Base-by-base conservation (phyloP, 768 basidiomycete genomes). In the Mycena belliarum region DNA sequence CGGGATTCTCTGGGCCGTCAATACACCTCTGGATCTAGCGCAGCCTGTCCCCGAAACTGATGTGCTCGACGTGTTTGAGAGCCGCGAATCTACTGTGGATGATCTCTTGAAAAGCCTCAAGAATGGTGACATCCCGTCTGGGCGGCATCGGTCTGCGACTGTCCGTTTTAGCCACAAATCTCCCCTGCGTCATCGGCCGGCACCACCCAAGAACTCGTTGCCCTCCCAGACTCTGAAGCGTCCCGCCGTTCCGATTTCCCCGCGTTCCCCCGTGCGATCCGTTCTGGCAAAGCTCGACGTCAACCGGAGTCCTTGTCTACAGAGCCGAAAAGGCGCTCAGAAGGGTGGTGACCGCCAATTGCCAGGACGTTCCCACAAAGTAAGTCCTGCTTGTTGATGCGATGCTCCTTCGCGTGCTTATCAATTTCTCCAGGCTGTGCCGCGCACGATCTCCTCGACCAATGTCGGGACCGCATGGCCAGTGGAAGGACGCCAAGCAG, bases 1-100 rank as follows among this genome's bases (percentile, higher is more conserved):
- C 11, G 74, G 63, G 29, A 73, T 81, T 48, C 68, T 76, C 11
- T 70, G 75, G 16, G 33, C 53, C 21, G 46, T 47, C 49, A 65
- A 68, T 49, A 66, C 70, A 12, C 68, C 70, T 52, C 70, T 69
- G 21, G 70, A 68, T 18, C 66, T 68, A 12, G 69, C 44, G 73
- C 46, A 15, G 47, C 59, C 38, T 28, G 48, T 57, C 6, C 41
- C 63, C 25, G 65, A 66, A 12, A 65, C 66, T 32, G 67, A 66
- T 38, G 25, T 60, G 58, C 67, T 68, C 10, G 61, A 65, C 29
- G 29, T 64, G 6, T 60, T 51, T 28, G 49, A 64, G 42, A 59
- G 63, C 16, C 61, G 59, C 23, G 57, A 67, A 51, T 57, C 25
- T 35, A 75, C 73, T 8, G 63, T 79, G 14, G 69, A 78, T 7